phyloP scores from a whole-genome alignment of 1,139 yeast species.

The Saccharomyces uvarum region DNA sequence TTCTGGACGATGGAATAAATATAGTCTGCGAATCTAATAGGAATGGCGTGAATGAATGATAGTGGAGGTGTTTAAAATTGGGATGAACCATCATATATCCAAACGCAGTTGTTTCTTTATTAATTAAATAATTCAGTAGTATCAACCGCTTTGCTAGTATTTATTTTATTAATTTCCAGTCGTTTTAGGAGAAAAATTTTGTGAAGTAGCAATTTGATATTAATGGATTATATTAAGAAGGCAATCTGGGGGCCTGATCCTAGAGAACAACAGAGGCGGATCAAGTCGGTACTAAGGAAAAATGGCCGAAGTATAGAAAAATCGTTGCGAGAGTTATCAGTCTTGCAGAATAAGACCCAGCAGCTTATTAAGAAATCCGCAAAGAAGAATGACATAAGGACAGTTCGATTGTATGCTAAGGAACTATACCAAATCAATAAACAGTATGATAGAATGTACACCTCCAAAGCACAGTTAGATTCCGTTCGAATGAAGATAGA shows the following conservation, averaged over 20 bases:
- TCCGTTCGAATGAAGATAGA: constrained; percentile 82
- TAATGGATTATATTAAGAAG: constrained; percentile 67
- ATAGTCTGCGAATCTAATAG: neutral
- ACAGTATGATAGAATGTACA: constrained; percentile 66
- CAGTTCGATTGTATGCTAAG: constrained; percentile 72
- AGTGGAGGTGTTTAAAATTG: neutral
- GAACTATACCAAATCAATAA: constrained; percentile 71
- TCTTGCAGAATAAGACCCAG: constrained; percentile 67
- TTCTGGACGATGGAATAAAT: neutral
- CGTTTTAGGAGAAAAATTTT: neutral
- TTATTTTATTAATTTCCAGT: neutral
- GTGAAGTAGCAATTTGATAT: neutral
- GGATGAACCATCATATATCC: neutral
- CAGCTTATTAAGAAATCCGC: constrained; percentile 65
- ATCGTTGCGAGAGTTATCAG: constrained; percentile 57
- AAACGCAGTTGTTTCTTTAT: no score
- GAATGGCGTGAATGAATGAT: neutral
- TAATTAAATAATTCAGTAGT: no score
- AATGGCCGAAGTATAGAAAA: constrained; percentile 79
- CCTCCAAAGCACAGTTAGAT: constrained; percentile 78
- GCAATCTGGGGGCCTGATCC: constrained; percentile 96
- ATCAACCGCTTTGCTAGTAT: no score
- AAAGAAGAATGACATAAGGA: constrained; percentile 66
- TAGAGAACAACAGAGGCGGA: constrained; percentile 83
- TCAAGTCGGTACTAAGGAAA: constrained; percentile 73